phyloP scores from a whole-genome alignment of 2,329 filamentous ascomycete genomes.

The Xylariales sp. region DNA sequence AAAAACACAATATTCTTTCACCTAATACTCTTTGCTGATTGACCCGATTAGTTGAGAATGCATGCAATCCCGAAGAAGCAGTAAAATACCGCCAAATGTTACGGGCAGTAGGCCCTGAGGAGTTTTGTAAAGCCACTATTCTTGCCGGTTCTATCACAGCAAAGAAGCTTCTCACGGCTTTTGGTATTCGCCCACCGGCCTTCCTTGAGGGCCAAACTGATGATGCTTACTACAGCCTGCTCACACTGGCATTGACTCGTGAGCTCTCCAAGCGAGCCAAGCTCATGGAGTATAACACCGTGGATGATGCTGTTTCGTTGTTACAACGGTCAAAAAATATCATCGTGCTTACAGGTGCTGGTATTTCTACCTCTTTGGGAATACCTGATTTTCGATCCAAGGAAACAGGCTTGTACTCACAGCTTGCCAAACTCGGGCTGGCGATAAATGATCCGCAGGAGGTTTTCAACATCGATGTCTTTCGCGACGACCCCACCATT shows the following conservation, averaged over 20 bases:
- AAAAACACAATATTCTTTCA: neutral
- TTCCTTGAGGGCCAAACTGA: conserved; percentile 73
- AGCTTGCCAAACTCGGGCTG: conserved; percentile 71
- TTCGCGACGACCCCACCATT: conserved; percentile 78
- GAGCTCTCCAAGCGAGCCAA: conserved; percentile 81
- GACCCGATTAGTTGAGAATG: conserved; percentile 17
- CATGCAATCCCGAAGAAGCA: conserved; percentile 56
- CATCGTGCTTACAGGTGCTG: conserved; percentile 89
- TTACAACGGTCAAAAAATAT: conserved; percentile 75
- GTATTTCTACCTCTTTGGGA: conserved; percentile 92
- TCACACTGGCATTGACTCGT: conserved; percentile 73
- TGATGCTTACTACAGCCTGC: conserved; percentile 67
- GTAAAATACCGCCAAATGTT: conserved; percentile 64
- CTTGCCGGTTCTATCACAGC: conserved; percentile 66
- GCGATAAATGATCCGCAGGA: conserved; percentile 77
- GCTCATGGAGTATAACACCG: conserved; percentile 72
- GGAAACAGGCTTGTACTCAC: conserved; percentile 85
- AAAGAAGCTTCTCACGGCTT: conserved; percentile 82
- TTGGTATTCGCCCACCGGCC: conserved; percentile 68
- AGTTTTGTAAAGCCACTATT: conserved; percentile 72
- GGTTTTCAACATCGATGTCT: conserved; percentile 87
- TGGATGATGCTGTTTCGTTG: conserved; percentile 81
- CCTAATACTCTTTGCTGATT: conserved; percentile 11
- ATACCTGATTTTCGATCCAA: conserved; percentile 97
- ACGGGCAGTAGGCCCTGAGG: conserved; percentile 69